Evolutionary conservation across 306 rosid genomes (phyloP), one percentile per base, ranked within the genome.

Genomic region (Gastrolobium villosum): DNA sequence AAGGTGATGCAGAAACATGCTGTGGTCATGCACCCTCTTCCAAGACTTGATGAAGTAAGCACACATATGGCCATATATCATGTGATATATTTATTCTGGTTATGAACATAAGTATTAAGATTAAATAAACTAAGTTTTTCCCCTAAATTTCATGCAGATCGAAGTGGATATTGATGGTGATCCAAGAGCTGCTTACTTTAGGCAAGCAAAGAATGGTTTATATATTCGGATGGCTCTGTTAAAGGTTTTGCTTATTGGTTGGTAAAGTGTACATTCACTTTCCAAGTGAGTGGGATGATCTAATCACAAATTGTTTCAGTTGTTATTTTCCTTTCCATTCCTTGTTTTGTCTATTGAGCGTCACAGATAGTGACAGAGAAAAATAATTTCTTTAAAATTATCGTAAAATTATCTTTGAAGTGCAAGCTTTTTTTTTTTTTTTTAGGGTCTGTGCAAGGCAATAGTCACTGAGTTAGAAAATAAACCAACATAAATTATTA

Each of bases 1-100:
- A 77, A 82, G 68, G 93, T 82, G 83, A 88, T 90, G 97, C 92
- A 83, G 66, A 87, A 89, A 70, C 93, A 94, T 70, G 94, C 89
- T 34, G 93, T 94, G 71, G 88, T 94, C 65, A 87, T 90, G 98
- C 98, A 92, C 67, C 97, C 96, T 80, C 92, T 94, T 61, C 99
- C 99, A 30, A 88, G 97, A 88, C 97, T 92, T 64, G 99, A 95
- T 37, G 98, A 91, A 81, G 99, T 86, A 87, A 79, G 82, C 14
- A 43, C 14, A 43, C 48, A 57, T 46, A 28, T 14, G 3, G 7
- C 68, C 70, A 67, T 65, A 32, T 40, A 32, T 40, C 9, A 57
- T 61, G 28, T 46, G 43, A 10, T 26, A 7, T 53, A 14, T 77
- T 14, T 37, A 36, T n/a, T 20, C 0, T 20, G 5, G 2, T 65